phyloP scores from a whole-genome alignment of 305 asterid species.

The Rubia occidens region DNA sequence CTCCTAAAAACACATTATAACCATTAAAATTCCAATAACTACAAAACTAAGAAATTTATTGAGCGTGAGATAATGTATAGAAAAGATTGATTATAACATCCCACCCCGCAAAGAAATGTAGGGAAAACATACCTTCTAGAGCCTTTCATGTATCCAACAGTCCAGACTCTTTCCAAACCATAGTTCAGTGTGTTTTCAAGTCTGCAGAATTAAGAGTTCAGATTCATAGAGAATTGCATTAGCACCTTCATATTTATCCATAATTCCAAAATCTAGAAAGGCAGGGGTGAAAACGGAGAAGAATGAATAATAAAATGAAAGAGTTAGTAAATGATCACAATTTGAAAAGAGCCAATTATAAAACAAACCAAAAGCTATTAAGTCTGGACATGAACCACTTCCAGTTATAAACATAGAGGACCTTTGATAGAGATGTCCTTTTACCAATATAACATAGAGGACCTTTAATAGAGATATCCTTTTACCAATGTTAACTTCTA shows the following conservation, averaged over 20 bases:
- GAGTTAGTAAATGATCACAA: neutral
- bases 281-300: neutral
- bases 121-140: constrained; percentile 64
- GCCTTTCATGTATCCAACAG: constrained; percentile 80
- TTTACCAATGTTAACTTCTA: neutral
- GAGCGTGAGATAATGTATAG: neutral
- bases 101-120: neutral
- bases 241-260: neutral
- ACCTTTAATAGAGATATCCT: neutral
- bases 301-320: neutral
- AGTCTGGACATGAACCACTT: neutral
- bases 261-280: neutral
- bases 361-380: neutral
- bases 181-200: constrained; percentile 92
- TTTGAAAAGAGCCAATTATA: neutral
- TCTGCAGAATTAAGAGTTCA: constrained; percentile 36
- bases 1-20: neutral
- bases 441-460: neutral
- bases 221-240: neutral
- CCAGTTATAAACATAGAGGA: neutral
- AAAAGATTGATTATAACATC: constrained; percentile 10
- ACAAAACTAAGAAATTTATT: neutral
- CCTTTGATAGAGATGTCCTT: neutral
- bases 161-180: constrained; percentile 99
- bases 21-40: neutral